phyloP scores from a whole-genome alignment of 345 rosid species.

The Gossypioides kirkii region DNA sequence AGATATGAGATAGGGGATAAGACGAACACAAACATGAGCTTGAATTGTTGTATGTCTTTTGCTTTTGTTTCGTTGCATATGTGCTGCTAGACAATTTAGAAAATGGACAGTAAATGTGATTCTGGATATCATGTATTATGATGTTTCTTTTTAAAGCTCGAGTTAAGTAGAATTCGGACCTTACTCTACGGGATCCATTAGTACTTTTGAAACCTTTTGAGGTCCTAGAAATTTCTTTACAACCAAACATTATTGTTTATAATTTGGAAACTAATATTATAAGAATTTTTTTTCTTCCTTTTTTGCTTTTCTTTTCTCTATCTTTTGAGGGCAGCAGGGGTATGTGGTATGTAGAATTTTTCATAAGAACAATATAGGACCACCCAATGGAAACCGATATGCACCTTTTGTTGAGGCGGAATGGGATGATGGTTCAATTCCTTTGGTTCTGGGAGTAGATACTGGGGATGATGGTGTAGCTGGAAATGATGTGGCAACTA shows the following conservation, averaged over 20 bases:
- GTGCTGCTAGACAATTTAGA: background rate
- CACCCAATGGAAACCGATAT: slow-evolving; percentile 78
- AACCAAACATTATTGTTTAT: background rate
- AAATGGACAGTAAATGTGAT: background rate
- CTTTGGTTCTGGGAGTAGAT: slow-evolving; percentile 61
- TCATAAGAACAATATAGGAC: slow-evolving; percentile 52
- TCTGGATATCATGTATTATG: background rate
- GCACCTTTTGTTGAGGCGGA: slow-evolving; percentile 79
- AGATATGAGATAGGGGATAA: background rate
- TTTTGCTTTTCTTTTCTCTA: background rate
- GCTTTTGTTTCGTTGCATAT: background rate
- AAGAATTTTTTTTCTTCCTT: background rate
- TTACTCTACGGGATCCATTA: background rate
- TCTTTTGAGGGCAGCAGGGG: slow-evolving; percentile 38
- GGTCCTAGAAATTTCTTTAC: slow-evolving; percentile 3
- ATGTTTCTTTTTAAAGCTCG: slow-evolving; percentile 6
- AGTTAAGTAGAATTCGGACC: background rate
- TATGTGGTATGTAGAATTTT: slow-evolving; percentile 62
- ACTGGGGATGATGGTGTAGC: slow-evolving; percentile 33
- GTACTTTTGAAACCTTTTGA: background rate
- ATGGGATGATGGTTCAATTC: slow-evolving; percentile 56
- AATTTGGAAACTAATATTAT: background rate
- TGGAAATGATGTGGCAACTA: slow-evolving; percentile 19
- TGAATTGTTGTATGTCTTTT: background rate
- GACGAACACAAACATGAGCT: background rate